Conservation (phyloP, 1,284 basidiomycete species). For the Trichosporon sp. region DNA sequence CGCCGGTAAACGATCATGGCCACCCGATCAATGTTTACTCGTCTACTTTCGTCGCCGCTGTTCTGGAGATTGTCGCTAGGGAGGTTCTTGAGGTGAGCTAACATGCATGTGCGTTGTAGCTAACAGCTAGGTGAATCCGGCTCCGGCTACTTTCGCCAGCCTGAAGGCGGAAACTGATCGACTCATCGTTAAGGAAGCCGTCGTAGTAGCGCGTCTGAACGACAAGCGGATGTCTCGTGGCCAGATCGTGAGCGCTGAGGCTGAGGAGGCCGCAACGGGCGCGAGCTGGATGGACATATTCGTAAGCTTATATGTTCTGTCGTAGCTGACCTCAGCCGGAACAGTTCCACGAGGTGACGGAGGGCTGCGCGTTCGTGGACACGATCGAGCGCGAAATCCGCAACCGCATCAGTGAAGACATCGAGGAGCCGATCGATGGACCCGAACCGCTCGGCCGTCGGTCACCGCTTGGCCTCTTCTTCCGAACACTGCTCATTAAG, state of each 20-base stretch:
- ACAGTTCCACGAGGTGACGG: slow-evolving; percentile 37
- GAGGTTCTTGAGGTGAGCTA: slow-evolving; percentile 47
- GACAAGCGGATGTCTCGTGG: slow-evolving; percentile 37
- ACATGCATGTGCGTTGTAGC: neutral
- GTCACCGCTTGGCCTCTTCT: slow-evolving; percentile 49
- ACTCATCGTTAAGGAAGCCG: slow-evolving; percentile 38
- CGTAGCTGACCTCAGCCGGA: slow-evolving; percentile 26
- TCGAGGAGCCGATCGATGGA: slow-evolving; percentile 35
- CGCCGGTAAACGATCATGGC: slow-evolving; percentile 30
- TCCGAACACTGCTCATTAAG: slow-evolving; percentile 42
- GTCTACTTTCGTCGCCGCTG: slow-evolving; percentile 37
- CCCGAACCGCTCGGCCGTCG: slow-evolving; percentile 38
- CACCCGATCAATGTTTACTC: slow-evolving; percentile 40
- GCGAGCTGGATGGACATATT: slow-evolving; percentile 43
- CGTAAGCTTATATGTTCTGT: slow-evolving; percentile 30
- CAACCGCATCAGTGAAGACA: slow-evolving; percentile 42
- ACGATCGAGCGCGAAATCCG: slow-evolving; percentile 43
- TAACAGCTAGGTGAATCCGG: slow-evolving; percentile 37
- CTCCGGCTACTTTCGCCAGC: slow-evolving; percentile 35
- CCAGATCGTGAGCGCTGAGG: slow-evolving; percentile 30
- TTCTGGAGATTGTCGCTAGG: slow-evolving; percentile 42
- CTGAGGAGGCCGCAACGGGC: slow-evolving; percentile 31
- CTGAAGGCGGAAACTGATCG: slow-evolving; percentile 39
- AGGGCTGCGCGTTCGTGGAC: slow-evolving; percentile 43
- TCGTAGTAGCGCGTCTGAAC: slow-evolving; percentile 29